phyloP scores from a whole-genome alignment of 2,329 filamentous ascomycete species.

The Alternaria metachromatica region DNA sequence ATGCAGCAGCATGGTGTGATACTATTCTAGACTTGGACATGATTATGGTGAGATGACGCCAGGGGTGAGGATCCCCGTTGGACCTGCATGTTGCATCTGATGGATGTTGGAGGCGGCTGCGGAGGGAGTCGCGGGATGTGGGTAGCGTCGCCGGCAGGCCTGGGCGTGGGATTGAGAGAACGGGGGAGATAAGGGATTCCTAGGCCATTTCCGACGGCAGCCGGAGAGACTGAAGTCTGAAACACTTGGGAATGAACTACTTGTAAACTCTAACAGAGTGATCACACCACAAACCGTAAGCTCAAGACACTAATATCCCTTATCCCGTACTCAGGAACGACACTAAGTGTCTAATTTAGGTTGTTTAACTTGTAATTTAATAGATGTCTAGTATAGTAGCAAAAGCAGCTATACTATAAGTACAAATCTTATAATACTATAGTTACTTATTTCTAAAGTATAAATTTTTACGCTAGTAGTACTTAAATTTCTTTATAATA shows the following conservation, averaged over 20 bases:
- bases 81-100: constrained; percentile 1
- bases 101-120: constrained; percentile 3
- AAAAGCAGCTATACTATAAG: too few species aligned
- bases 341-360: too few species aligned
- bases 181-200: constrained; percentile 1
- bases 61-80: constrained; percentile 7
- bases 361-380: too few species aligned
- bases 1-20: constrained; percentile 7
- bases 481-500: too few species aligned
- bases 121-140: constrained; percentile 7
- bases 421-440: too few species aligned
- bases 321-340: not conserved
- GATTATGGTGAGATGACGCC: not conserved
- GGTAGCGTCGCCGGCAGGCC: constrained; percentile 1
- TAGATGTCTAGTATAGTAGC: too few species aligned
- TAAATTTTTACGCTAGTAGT: too few species aligned
- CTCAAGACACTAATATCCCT: not conserved
- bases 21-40: not conserved
- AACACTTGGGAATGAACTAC: not conserved
- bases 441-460: too few species aligned
- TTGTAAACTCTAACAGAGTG: not conserved
- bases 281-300: not conserved
- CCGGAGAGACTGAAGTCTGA: not conserved
- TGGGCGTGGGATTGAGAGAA: constrained; percentile 5
- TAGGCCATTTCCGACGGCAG: not conserved